phyloP scores from a whole-genome alignment of 352 stramenopile genomes.

The Saprolegnia diclina region DNA sequence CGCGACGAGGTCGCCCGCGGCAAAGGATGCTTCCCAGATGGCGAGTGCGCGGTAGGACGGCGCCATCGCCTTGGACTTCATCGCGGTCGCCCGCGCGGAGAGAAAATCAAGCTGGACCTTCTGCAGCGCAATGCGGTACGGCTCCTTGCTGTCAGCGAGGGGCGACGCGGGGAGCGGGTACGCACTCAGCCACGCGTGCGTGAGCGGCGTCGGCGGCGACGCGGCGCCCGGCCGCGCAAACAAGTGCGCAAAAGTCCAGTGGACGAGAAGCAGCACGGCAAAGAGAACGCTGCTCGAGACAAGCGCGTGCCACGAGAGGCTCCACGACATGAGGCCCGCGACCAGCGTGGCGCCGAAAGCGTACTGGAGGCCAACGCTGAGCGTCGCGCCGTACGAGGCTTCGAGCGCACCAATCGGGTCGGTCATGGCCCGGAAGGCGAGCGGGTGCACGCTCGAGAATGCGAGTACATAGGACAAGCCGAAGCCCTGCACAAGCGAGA shows the following conservation, averaged over 20 bases:
- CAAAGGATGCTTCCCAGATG: slow-evolving; percentile 17
- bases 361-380: background rate
- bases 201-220: background rate
- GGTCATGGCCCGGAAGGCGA: background rate
- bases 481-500: slow-evolving; percentile 8
- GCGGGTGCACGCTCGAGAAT: slow-evolving; percentile 8
- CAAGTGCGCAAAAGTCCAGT: slow-evolving; percentile 8
- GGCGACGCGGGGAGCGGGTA: background rate
- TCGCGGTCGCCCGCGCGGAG: background rate
- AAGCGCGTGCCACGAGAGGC: background rate
- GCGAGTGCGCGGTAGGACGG: background rate
- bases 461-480: slow-evolving; percentile 4
- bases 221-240: slow-evolving; percentile 5
- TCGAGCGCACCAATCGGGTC: slow-evolving; percentile 13
- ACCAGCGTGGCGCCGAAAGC: background rate
- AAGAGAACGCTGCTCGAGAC: background rate
- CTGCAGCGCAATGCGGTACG: background rate
- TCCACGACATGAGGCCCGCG: background rate
- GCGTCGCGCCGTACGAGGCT: background rate
- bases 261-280: background rate
- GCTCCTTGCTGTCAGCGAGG: background rate
- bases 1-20: background rate
- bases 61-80: background rate
- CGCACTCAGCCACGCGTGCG: slow-evolving; percentile 8
- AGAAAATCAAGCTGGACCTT: slow-evolving; percentile 4